phyloP scores from a whole-genome alignment of 192 early-diverging fungal species.

The Entomortierella lignicola region DNA sequence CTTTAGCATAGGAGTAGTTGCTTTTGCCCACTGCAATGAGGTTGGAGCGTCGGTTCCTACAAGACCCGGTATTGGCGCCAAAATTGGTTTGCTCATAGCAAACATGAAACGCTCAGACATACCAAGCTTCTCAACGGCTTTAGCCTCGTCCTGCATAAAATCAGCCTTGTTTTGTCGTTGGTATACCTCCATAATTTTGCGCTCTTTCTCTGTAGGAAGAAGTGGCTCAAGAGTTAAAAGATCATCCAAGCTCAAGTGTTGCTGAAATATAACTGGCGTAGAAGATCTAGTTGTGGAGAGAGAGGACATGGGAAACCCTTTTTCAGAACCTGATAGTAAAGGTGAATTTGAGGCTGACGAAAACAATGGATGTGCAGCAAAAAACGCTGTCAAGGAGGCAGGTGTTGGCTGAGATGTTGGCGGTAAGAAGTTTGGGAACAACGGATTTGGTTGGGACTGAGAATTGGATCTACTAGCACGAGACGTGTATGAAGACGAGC shows the following conservation, averaged over 20 bases:
- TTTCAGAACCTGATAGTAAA: not conserved
- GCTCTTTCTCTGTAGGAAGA: slow-evolving; percentile 39
- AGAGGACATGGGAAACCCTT: not conserved
- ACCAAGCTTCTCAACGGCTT: slow-evolving; percentile 35
- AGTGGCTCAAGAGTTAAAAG: slow-evolving; percentile 41
- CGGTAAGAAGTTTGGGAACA: not conserved
- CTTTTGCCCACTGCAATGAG: slow-evolving; percentile 15
- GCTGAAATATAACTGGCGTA: slow-evolving; percentile 35
- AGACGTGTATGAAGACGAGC: not conserved
- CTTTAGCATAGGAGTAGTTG: not conserved
- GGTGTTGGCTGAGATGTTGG: not conserved
- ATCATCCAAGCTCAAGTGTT: slow-evolving; percentile 35
- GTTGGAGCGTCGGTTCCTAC: not conserved
- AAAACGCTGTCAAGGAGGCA: not conserved
- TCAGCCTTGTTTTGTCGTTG: slow-evolving; percentile 31
- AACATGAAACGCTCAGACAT: slow-evolving; percentile 47
- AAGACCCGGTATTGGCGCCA: slow-evolving; percentile 2
- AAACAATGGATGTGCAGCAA: slow-evolving; percentile 39
- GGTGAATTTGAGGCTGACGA: slow-evolving; percentile 5
- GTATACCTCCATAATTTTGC: slow-evolving; percentile 20
- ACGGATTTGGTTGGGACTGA: not conserved
- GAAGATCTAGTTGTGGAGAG: slow-evolving; percentile 22
- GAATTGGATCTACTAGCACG: not conserved
- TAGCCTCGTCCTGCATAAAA: slow-evolving; percentile 20
- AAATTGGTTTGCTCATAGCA: slow-evolving; percentile 32